Base-by-base conservation (phyloP, 108 stramenopile genomes). In the Cyclotella sp. region DNA sequence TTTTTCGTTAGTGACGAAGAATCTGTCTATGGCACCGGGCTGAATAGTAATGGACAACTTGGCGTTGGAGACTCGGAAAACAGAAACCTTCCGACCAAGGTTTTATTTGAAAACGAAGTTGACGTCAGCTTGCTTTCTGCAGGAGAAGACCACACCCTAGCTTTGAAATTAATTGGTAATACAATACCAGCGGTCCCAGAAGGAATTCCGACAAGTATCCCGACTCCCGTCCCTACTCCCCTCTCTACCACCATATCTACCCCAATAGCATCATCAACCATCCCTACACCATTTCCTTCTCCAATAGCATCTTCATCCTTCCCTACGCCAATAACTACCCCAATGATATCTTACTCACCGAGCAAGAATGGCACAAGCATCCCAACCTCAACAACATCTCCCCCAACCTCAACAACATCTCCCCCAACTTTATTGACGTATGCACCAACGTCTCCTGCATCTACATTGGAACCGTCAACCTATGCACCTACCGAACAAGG, bases 41-140 rank as follows among this genome's bases (percentile, higher is more conserved):
- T 76, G 57, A 82, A 82, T 29, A 57, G 64, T 28, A 58, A 71
- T 55, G 81, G 81, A 39, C 81, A 82, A 63, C 75, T 82, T 16
- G 81, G 81, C 40, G 53, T 71, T 27, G 81, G 81, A 49, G 75
- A 76, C 44, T 30, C 30, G 52, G 49, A 72, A 18, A 74, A 82
- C 27, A 72, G 70, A 49, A 82, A 82, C 59, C 9, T 76, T 15
- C 81, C 81, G 45, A 75, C 74, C 43, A 45, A 24, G 26, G 75
- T 82, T 8, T 9, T 58, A 53, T 70, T 63, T 55, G 69, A 58
- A 64, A 43, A 63, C 29, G 29, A 29, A 30, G 68, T 58, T 46
- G 59, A 53, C 1, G 11, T 70, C n/a, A 52, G 41, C 5, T 45
- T 76, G 39, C 40, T 82, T 5, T 82, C 81, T 24, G 70, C 81